These are phyloP conservation scores for Zychaea mexicana DNA, from an alignment of 371 early-diverging fungal genomes.

Conservation along the genomic window DNA sequence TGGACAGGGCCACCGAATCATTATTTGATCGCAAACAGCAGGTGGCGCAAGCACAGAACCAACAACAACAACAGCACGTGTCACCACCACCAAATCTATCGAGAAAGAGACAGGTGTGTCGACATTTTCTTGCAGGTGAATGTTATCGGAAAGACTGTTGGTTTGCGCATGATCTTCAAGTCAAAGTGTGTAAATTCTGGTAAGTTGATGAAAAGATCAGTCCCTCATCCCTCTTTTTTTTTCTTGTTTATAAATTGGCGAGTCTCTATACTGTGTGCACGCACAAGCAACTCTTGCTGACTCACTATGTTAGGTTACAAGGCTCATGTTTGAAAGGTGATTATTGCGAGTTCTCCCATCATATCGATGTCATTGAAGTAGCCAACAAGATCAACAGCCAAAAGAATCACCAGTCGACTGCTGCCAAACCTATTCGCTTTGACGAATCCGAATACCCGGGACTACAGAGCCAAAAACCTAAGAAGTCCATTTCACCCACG, in stretches of 20 bases:
- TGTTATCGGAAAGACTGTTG: constrained; percentile 81
- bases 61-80: constrained; percentile 1
- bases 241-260: not conserved
- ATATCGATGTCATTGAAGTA: constrained; percentile 48
- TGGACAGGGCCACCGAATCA: constrained; percentile 45
- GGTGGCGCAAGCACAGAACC: not conserved
- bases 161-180: constrained; percentile 78
- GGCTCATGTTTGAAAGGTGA: constrained; percentile 73
- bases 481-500: not conserved
- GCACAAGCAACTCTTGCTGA: not conserved
- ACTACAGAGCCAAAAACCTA: constrained; percentile 4
- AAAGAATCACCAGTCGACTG: not conserved
- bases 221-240: not conserved
- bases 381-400: constrained; percentile 31
- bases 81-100: constrained; percentile 4
- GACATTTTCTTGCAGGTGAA: constrained; percentile 76
- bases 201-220: too few species aligned
- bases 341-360: constrained; percentile 67
- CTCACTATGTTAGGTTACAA: constrained; percentile 46
- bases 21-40: constrained; percentile 18
- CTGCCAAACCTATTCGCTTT: constrained; percentile 11
- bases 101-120: constrained; percentile 63
- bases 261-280: too few species aligned
- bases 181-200: constrained; percentile 78
- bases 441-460: constrained; percentile 36